Conservation (phyloP, 2,329 filamentous ascomycete genomes). For the Trichoderma arundinaceum region DNA sequence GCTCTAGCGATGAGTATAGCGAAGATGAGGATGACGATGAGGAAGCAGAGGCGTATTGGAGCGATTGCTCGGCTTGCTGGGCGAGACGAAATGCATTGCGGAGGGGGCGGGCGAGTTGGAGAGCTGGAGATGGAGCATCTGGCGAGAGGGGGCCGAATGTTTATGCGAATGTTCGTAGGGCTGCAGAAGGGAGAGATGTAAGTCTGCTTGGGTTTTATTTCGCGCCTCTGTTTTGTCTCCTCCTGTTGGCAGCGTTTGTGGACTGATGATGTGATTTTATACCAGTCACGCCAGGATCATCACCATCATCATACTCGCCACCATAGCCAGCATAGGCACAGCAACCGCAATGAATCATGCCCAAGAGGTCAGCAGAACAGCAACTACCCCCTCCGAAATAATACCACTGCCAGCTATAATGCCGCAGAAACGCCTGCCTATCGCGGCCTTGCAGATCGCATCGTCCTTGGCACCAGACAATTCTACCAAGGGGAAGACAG, state of each 20-base stretch:
- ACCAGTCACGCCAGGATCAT: not conserved
- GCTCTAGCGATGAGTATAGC: not conserved
- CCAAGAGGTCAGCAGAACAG: not conserved
- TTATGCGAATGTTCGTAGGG: not conserved
- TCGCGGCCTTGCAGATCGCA: slow-evolving; percentile 1
- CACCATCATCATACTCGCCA: not conserved
- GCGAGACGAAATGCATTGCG: not conserved
- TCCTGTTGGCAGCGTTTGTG: not conserved
- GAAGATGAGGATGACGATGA: not conserved
- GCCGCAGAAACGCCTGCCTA: not conserved
- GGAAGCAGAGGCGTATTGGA: not conserved
- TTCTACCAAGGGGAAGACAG: slow-evolving; percentile 4
- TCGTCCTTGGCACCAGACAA: not conserved
- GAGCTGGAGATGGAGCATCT: not conserved
- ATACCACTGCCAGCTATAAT: not conserved
- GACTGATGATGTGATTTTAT: not conserved
- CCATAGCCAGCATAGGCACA: not conserved
- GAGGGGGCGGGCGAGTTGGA: not conserved
- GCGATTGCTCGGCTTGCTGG: slow-evolving; percentile 21
- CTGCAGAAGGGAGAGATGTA: slow-evolving; percentile 4
- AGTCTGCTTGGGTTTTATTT: not conserved
- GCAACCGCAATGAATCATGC: not conserved
- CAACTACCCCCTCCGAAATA: not conserved
- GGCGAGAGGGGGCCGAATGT: not conserved
- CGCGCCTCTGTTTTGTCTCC: not conserved